Conservation (phyloP, 306 rosid species). For the Vigna nakashimae region DNA sequence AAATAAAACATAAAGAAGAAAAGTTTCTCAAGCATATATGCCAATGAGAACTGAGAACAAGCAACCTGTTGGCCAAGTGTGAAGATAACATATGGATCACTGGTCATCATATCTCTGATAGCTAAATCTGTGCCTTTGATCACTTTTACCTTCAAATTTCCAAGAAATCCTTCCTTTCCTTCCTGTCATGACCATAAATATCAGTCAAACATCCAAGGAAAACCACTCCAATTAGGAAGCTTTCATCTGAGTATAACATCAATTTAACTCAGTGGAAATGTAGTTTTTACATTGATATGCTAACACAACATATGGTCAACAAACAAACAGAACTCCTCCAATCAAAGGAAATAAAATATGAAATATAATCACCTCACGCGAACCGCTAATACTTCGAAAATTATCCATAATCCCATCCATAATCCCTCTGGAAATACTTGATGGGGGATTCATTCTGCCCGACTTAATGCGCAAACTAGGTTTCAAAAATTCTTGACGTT, state of each 20-base stretch:
- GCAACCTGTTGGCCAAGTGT: slow-evolving; percentile 89
- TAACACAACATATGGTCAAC: background rate
- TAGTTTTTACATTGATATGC: slow-evolving; percentile 23
- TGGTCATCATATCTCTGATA: slow-evolving; percentile 89
- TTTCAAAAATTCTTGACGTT: slow-evolving; percentile 86
- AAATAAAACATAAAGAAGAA: slow-evolving; percentile 32
- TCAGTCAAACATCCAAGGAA: slow-evolving; percentile 46
- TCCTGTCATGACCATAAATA: slow-evolving; percentile 60
- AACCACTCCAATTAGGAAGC: slow-evolving; percentile 11
- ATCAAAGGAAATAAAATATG: slow-evolving; percentile 35
- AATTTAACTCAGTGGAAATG: slow-evolving; percentile 3
- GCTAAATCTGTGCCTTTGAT: slow-evolving; percentile 89
- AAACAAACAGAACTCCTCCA: slow-evolving; percentile 26
- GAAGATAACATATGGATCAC: slow-evolving; percentile 93
- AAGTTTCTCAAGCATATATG: slow-evolving; percentile 32
- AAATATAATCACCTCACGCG: slow-evolving; percentile 56
- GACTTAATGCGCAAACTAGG: slow-evolving; percentile 85
- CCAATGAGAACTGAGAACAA: slow-evolving; percentile 26
- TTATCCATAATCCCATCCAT: slow-evolving; percentile 52
- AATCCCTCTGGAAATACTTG: slow-evolving; percentile 53
- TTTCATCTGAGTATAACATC: slow-evolving; percentile 14
- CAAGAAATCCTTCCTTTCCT: slow-evolving; percentile 81
- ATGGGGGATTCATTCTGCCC: slow-evolving; percentile 44
- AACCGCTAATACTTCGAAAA: slow-evolving; percentile 60
- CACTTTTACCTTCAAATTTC: slow-evolving; percentile 88